Conservation (phyloP, 164 flowering plant genomes). For the Paratinospora sagittata region DNA sequence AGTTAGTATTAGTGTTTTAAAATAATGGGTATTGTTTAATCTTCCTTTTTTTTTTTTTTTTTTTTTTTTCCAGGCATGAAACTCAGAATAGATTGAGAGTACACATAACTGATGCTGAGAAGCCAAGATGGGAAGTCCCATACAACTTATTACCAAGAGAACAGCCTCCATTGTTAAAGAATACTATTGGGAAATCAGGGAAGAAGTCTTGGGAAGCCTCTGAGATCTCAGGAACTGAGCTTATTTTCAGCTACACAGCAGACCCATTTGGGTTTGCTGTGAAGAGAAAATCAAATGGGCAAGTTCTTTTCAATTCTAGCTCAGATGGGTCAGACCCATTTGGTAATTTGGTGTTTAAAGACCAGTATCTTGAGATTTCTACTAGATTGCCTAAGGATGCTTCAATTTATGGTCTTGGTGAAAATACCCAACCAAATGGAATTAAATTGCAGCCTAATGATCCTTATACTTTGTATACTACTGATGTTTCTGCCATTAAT, state of each 20-base stretch:
- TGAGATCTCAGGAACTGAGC: constrained; percentile 45
- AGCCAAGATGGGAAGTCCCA: constrained; percentile 77
- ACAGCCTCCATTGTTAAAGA: constrained; percentile 42
- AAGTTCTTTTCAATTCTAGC: constrained; percentile 69
- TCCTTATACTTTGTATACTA: constrained; percentile 84
- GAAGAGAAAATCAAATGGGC: constrained; percentile 68
- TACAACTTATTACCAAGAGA: constrained; percentile 72
- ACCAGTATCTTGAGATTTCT: constrained; percentile 86
- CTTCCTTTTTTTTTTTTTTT: constrained; percentile 13
- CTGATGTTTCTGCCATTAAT: constrained; percentile 79
- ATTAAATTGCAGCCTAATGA: constrained; percentile 72
- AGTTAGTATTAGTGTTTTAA: neutral
- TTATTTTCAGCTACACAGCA: constrained; percentile 56
- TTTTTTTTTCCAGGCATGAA: constrained; percentile 98
- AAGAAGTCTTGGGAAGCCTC: constrained; percentile 27
- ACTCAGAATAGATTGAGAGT: constrained; percentile 76
- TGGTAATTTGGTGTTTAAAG: constrained; percentile 73
- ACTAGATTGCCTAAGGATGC: constrained; percentile 76
- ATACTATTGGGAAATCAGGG: constrained; percentile 27
- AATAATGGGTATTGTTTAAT: neutral
- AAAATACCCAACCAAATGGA: constrained; percentile 87
- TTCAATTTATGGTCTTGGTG: constrained; percentile 87
- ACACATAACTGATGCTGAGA: constrained; percentile 58
- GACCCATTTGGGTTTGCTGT: constrained; percentile 85
- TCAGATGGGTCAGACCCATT: constrained; percentile 51